Evolutionary conservation across 1,284 basidiomycete genomes (phyloP), one percentile per base, ranked within the genome.

Genomic region (Chalciporus sp.): DNA sequence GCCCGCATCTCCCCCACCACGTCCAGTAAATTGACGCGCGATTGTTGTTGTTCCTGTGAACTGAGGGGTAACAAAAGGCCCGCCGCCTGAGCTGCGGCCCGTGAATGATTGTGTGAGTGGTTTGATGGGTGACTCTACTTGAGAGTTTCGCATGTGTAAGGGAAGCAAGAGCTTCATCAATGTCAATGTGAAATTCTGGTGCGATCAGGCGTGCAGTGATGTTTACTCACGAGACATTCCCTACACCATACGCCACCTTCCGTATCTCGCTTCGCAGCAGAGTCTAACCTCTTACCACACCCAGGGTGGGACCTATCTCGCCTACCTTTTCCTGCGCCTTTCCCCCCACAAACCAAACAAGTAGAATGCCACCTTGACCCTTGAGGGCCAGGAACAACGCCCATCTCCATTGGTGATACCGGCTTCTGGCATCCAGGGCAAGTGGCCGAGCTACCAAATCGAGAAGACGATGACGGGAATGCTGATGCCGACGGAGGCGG

Each of bases 341-440:
- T 88, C 0, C 90, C 90, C 4, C 91, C 91, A 63, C 90, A 93
- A 7, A 90, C 77, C 49, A 93, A 76, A 67, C 90, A 93, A 27
- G 77, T 66, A 12, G 79, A 76, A 69, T 93, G 90, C 90, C 90
- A 93, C 55, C 81, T 78, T 17, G 84, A 85, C 28, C 86, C 86
- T 58, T 88, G 85, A 12, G 90, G 91, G 7, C 90, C 90, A 20
- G 88, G 84, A 29, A 93, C 86, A 20, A 92, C 88, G 7, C 90
- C 90, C 55, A 81, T 76, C 64, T 93, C 90, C 89, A 93, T 92
- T 2, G 82, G 81, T 23, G 86, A 89, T 10, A 92, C 90, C 2
- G 80, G 67, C 62, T 81, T 83, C 55, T 74, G 76, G 68, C 90
- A 93, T 35, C 87, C 88, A 16, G 88, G 88, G 63, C 90, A 93